Evolutionary conservation across 148 eudicot species (phyloP), one percentile per base, ranked within the genome.

Genomic region (Vaccinium darrowii): DNA sequence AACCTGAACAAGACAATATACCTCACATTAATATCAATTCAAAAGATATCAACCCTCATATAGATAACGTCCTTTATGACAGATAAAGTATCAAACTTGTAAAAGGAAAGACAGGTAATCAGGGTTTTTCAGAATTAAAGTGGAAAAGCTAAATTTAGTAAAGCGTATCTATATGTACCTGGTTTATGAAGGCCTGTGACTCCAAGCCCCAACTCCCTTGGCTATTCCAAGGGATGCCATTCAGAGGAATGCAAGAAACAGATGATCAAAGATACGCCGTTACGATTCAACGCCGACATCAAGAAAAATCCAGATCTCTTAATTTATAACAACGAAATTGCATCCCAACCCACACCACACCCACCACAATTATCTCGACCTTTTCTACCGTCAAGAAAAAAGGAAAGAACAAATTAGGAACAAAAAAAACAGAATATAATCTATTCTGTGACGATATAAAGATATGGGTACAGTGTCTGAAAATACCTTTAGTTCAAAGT

Each of bases 171-270:
- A 52, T 9, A 71, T 57, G 72, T 58, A 82, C 90, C 90, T 86
- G 67, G 30, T 49, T 16, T 62, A 53, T 33, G 58, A 43, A 49
- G 76, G 81, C 47, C 21, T 27, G 25, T 43, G 23, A 85, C 87
- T 67, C 82, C 76, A 82, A 63, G 83, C 85, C 84, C 91, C 72
- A 43, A 73, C 54, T n/a, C 69, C 79, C 84, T 58, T 82, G 39
- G 79, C 80, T 87, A 88, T 85, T 91, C 91, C 84, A 93, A 33
- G 12, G 94, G 93, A 86, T 93, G 95, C 95, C 95, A 93, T 84
- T 93, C 92, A 51, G 92, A 76, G 54, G 88, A 88, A 87, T 87
- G 92, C 85, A 90, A 84, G 83, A 88, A 89, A 79, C 93, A 91
- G 88, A 78, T 81, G 82, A 87, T 82, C 86, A 90, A 85, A 82